Conservation (phyloP, 2,329 filamentous ascomycete genomes). For the Pseudogymnoascus sp. region DNA sequence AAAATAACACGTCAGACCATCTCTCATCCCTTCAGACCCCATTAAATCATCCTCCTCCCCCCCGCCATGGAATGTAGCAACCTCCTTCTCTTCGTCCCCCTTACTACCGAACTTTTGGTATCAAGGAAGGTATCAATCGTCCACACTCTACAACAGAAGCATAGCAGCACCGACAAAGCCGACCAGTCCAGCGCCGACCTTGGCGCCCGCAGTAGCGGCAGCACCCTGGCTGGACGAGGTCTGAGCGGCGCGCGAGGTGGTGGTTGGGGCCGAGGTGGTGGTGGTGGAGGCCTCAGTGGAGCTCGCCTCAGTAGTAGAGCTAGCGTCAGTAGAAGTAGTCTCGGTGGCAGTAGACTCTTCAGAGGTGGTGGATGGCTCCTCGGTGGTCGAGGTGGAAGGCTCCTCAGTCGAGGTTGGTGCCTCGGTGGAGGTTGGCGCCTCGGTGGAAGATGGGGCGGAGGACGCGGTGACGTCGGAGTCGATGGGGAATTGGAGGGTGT, state of each 20-base stretch:
- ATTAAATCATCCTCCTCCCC: neutral
- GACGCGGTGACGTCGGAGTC: conserved; percentile 14
- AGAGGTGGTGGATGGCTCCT: neutral
- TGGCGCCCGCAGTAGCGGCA: neutral
- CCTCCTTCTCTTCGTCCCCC: neutral
- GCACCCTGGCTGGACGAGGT: neutral
- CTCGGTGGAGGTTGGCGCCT: neutral
- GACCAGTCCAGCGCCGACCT: neutral
- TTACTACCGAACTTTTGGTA: neutral
- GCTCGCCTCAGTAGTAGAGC: neutral
- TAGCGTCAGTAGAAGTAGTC: neutral
- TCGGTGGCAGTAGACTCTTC: neutral
- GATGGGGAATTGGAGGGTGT: conserved; percentile 23
- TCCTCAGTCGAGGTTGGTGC: neutral
- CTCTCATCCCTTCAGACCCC: neutral
- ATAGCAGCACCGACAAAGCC: conserved; percentile 6
- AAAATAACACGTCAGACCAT: neutral
- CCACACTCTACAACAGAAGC: neutral
- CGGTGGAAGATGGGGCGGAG: neutral
- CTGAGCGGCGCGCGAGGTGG: neutral
- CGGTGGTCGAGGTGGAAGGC: neutral
- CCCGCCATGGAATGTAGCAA: neutral
- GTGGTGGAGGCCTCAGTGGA: neutral
- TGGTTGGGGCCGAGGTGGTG: neutral
- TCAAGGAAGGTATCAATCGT: neutral